Evolutionary conservation across 1,284 basidiomycete species (phyloP), one percentile per base, ranked within the genome.

Genomic region (Fomitiporia mediterranea): DNA sequence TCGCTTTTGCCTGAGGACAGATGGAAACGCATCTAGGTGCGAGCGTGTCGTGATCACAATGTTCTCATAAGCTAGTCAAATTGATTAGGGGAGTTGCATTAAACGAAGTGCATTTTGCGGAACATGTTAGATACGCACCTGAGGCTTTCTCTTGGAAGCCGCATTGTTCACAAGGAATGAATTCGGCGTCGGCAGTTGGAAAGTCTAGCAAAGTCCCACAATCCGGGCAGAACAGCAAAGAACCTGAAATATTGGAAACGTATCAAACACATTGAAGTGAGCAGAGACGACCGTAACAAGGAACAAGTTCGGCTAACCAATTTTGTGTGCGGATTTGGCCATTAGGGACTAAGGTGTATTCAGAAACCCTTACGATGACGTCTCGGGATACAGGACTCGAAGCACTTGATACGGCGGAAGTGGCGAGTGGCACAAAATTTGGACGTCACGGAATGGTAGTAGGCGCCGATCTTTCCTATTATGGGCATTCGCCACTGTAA

Each of bases 1-100:
- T 51, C 94, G 80, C 68, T 94, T 94, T 63, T 94, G 90, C 62
- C 88, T 78, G 58, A 99, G 72, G 0, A 86, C 81, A 23, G 92
- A 95, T 0, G 96, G 96, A 71, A 99, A 98, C 6, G 96, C 96
- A 60, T 94, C 89, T 0, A 93, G 89, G 61, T 94, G 90, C 1
- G 94, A 97, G 38, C 83, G 85, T 0, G 96, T 99, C 48, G 87
- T 85, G 57, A 97, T 94, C 61, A 90, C 83, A 32, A 90, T 87
- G 68, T 94, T 90, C 67, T 98, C 94, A 69, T 97, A 98, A 4
- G 94, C 96, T 98, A 58, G 21, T 11, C 40, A n/a, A 23, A 52
- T 17, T 9, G 30, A 11, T 7, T 46, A 27, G 55, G 35, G 0
- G 59, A 46, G 49, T 27, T 25, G 52, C 56, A n/a, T 34, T 35